Conservation (phyloP, 2,329 filamentous ascomycete genomes). For the Neoarthrinium moseri region DNA sequence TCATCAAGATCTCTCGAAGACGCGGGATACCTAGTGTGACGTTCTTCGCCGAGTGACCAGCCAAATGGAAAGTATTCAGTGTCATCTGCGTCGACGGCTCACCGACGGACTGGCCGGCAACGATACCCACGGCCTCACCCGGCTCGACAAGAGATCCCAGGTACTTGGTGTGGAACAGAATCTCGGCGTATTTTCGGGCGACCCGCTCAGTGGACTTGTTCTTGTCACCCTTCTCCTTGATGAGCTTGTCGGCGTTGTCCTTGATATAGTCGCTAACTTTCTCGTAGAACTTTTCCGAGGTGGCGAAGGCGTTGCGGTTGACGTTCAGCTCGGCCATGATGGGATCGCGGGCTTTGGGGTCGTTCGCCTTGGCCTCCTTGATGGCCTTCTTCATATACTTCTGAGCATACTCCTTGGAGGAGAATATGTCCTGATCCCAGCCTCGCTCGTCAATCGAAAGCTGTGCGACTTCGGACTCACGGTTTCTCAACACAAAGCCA, state of each 20-base stretch:
- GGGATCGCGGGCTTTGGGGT: slow-evolving; percentile 67
- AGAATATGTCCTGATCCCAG: slow-evolving; percentile 38
- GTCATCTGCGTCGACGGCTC: slow-evolving; percentile 99
- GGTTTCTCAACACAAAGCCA: slow-evolving; percentile 84
- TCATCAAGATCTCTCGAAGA: slow-evolving; percentile 97
- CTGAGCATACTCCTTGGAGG: slow-evolving; percentile 60
- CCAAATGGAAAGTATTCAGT: slow-evolving; percentile 98
- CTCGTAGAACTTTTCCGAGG: slow-evolving; percentile 81
- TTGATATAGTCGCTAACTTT: slow-evolving; percentile 76
- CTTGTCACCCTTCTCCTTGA: slow-evolving; percentile 48
- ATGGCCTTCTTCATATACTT: slow-evolving; percentile 80
- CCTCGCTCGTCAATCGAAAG: slow-evolving; percentile 62
- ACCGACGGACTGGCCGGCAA: slow-evolving; percentile 93
- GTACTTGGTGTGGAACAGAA: slow-evolving; percentile 88
- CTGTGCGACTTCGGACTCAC: slow-evolving; percentile 74
- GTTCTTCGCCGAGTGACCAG: slow-evolving; percentile 97
- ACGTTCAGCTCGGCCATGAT: slow-evolving; percentile 72
- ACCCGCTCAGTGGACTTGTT: slow-evolving; percentile 24
- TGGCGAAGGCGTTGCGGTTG: slow-evolving; percentile 76
- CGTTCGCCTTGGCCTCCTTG: slow-evolving; percentile 64
- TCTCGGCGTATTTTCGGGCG: slow-evolving; percentile 71
- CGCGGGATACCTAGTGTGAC: slow-evolving; percentile 98
- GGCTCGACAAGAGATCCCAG: slow-evolving; percentile 89
- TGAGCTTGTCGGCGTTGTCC: slow-evolving; percentile 64
- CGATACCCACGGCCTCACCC: slow-evolving; percentile 93